phyloP scores from a whole-genome alignment of 1,139 yeast genomes.

The Yamadazyma blattariae region DNA sequence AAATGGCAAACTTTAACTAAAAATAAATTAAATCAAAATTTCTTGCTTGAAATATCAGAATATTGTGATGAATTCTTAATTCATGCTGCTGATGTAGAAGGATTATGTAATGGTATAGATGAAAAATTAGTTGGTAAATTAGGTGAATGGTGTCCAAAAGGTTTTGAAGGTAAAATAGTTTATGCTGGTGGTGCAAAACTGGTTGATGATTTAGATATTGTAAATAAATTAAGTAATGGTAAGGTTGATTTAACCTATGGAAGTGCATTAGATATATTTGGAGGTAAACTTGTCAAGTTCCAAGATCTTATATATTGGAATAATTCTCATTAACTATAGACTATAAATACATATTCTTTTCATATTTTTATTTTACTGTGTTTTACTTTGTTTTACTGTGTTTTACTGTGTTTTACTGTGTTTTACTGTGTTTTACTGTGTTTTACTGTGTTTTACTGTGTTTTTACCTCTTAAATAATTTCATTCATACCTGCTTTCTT shows the following conservation, averaged over 20 bases:
- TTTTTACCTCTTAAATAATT: no score
- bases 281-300: conserved; percentile 77
- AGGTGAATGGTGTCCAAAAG: conserved; percentile 71
- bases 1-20: conserved; percentile 92
- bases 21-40: conserved; percentile 50
- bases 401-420: neutral
- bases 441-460: neutral
- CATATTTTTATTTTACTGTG: neutral
- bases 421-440: neutral
- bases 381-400: no score
- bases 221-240: conserved; percentile 65
- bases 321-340: conserved; percentile 7
- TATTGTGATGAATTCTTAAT: conserved; percentile 85
- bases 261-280: conserved; percentile 90
- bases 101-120: conserved; percentile 90
- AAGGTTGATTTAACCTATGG: conserved; percentile 91
- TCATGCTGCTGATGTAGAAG: conserved; percentile 99
- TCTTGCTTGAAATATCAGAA: conserved; percentile 51
- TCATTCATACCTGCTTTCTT: no score
- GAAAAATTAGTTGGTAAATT: conserved; percentile 65
- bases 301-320: conserved; percentile 78
- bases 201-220: conserved; percentile 63
- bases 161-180: conserved; percentile 66
- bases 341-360: conserved; percentile 4
- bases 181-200: conserved; percentile 97